phyloP scores from a whole-genome alignment of 495 filamentous ascomycete species.

The Diplogelasinospora grovesii region DNA sequence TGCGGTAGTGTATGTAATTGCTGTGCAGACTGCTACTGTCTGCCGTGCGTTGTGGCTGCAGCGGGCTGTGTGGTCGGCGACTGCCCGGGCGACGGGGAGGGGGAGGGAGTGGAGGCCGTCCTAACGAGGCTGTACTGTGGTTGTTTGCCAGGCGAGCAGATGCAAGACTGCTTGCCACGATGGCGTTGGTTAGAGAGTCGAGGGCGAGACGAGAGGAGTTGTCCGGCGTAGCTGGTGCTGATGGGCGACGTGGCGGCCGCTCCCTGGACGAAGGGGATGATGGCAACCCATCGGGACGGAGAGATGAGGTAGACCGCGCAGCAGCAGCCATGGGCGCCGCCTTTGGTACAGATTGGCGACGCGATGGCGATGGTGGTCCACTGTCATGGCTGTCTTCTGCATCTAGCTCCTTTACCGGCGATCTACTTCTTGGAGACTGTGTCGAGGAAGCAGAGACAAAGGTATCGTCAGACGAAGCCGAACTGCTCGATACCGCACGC shows the following conservation, averaged over 20 bases:
- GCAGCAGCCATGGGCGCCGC: slow-evolving; percentile 4
- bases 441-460: slow-evolving; percentile 44
- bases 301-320: neutral
- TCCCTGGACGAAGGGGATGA: slow-evolving; percentile 8
- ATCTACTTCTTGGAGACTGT: slow-evolving; percentile 23
- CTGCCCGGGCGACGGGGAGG: slow-evolving; percentile 16
- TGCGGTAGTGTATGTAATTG: slow-evolving; percentile 38
- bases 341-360: slow-evolving; percentile 6
- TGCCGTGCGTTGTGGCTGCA: slow-evolving; percentile 37
- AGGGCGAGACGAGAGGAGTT: slow-evolving; percentile 27
- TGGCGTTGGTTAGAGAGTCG: slow-evolving; percentile 57
- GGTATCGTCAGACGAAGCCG: slow-evolving; percentile 36
- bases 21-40: slow-evolving; percentile 14
- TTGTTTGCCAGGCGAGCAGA: slow-evolving; percentile 43
- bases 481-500: slow-evolving; percentile 16
- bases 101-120: slow-evolving; percentile 23
- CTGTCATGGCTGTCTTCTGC: neutral
- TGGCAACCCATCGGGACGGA: no score
- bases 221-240: slow-evolving; percentile 10
- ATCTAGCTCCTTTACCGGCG: slow-evolving; percentile 15
- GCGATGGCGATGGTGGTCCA: slow-evolving; percentile 10
- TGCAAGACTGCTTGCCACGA: slow-evolving; percentile 78
- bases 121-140: slow-evolving; percentile 21
- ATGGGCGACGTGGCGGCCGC: slow-evolving; percentile 8
- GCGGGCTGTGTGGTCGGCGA: slow-evolving; percentile 39